phyloP scores from a whole-genome alignment of 2,329 filamentous ascomycete genomes.

The Colletotrichum theobromicola region DNA sequence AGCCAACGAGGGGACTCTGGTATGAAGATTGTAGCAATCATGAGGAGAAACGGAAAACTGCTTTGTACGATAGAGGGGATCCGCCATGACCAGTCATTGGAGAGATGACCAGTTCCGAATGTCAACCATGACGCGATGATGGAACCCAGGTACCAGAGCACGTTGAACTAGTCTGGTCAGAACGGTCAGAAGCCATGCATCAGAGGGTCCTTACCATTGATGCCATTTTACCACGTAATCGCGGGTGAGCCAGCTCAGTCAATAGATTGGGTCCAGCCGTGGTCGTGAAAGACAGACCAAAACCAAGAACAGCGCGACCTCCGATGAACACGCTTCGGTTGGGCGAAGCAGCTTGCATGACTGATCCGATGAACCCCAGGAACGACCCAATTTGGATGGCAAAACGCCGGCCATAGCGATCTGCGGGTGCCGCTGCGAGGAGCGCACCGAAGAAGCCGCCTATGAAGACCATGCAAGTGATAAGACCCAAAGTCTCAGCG shows the following conservation, averaged over 20 bases:
- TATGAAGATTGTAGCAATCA: background rate
- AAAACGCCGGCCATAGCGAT: background rate
- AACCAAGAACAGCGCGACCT: background rate
- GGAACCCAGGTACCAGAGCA: background rate
- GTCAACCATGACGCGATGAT: background rate
- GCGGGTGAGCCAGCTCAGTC: background rate
- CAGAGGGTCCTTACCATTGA: background rate
- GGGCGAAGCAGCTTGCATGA: background rate
- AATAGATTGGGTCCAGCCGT: background rate
- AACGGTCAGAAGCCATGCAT: fast-evolving
- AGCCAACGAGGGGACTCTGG: constrained; percentile 49
- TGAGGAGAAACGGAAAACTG: background rate
- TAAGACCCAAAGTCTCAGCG: background rate
- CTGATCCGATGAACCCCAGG: background rate
- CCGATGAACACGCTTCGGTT: background rate
- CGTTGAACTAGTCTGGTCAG: background rate
- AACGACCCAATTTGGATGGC: background rate
- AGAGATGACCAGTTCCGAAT: background rate
- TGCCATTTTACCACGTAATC: background rate
- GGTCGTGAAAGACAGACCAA: background rate
- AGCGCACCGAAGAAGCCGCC: background rate
- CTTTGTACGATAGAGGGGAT: background rate
- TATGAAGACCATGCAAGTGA: background rate
- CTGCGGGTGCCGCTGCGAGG: background rate
- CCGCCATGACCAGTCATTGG: background rate